Evolutionary conservation across 2,329 filamentous ascomycete genomes (phyloP), one percentile per base, ranked within the genome.

Genomic region (Colletotrichum sojae): DNA sequence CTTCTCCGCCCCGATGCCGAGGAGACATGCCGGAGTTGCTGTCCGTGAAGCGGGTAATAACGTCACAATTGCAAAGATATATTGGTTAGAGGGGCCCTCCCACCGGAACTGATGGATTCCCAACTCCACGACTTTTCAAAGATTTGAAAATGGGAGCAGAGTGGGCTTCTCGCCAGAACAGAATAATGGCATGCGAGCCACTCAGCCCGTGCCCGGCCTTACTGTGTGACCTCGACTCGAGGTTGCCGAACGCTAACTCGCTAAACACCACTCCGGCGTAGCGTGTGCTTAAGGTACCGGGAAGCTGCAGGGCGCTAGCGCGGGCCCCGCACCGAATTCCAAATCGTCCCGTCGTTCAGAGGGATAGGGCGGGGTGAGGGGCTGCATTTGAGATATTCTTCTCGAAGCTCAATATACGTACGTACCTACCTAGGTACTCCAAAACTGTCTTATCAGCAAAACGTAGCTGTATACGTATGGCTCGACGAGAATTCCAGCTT

Each of bases 251-350:
- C 40, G 40, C 40, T 43, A 43, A 13, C 13, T 43, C 13, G 40
- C 40, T 43, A 5, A 13, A 15, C 15, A 43, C 40, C 40, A 43
- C 40, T 25, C 20, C n/a, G 20, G n/a, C 46, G 20, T 49, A 49
- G 46, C 46, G 46, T 20, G 39, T 54, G 49, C 59, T 48, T 49
- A 56, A 63, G 64, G 51, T 43, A 46, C 64, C 64, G 55, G 62
- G 55, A 49, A 66, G 66, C 62, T 69, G 62, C 51, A 45, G 66
- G 20, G 49, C 66, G 58, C 66, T 66, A 66, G 46, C 43, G 51
- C 51, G 45, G 55, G 59, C 46, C 55, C 66, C 55, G 66, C 66
- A 69, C 66, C 51, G 43, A 66, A 69, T 69, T 69, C 66, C 66
- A 69, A 69, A 69, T 69, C 66, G 62, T 69, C 66, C 36, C 6